Percentiles rank a stretch among this genome's conserved stretches.
Conservation (phyloP, 1,284 basidiomycete species). For the Ustilago vetiveriae region DNA sequence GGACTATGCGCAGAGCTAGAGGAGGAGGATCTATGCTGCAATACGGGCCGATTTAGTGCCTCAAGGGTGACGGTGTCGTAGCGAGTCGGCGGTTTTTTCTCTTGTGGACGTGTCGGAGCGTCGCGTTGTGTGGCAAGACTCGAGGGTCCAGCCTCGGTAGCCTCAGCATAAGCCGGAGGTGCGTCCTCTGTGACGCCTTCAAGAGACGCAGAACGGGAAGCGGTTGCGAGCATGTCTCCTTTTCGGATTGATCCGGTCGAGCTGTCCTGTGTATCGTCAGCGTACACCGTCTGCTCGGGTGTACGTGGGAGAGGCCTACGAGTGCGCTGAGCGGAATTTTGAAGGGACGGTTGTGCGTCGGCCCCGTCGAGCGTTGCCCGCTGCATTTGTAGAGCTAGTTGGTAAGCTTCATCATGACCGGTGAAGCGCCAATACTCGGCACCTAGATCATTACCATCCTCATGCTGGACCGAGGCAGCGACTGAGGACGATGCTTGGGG, state of each 20-base stretch:
- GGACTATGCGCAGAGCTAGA: slow-evolving; percentile 24
- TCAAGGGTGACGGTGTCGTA: slow-evolving; percentile 11
- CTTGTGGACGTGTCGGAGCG: neutral
- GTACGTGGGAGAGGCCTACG: slow-evolving; percentile 27
- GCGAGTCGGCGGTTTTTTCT: slow-evolving; percentile 2
- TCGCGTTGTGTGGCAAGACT: neutral
- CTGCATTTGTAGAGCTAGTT: slow-evolving; percentile 40
- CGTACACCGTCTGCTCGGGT: neutral
- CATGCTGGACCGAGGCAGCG: neutral
- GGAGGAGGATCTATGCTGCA: slow-evolving; percentile 20
- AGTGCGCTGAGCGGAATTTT: slow-evolving; percentile 1
- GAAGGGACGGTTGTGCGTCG: neutral
- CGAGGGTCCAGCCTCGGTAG: slow-evolving; percentile 9
- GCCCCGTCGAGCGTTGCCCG: slow-evolving; percentile 10
- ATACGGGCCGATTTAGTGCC: slow-evolving; percentile 13
- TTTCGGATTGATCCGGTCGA: neutral
- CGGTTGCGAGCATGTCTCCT: too few relatives aligned
- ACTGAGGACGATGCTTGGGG: neutral
- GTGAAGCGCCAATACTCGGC: slow-evolving; percentile 43
- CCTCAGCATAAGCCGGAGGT: slow-evolving; percentile 25
- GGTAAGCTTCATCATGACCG: slow-evolving; percentile 43
- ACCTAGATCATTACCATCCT: slow-evolving; percentile 9
- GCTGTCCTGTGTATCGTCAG: neutral
- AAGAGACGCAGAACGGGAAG: too few relatives aligned
- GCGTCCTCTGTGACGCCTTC: slow-evolving; percentile 7